Evolutionary conservation across 306 rosid species (phyloP), one percentile per base, ranked within the genome.

Genomic region (Senna tora): DNA sequence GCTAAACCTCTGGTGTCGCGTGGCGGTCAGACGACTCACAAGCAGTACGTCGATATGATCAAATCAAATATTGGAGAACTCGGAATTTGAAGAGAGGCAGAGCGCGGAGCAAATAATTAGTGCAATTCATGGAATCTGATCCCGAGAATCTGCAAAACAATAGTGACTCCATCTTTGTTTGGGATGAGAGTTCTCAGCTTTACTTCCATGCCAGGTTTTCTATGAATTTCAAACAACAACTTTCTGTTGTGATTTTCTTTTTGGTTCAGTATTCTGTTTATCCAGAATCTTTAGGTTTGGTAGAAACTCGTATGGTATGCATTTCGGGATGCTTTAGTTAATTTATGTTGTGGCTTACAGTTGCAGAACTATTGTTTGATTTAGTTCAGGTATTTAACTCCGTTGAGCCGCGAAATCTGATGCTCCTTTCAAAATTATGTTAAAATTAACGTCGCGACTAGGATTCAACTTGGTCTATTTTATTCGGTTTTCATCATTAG

Each of bases 191-290:
- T 2, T 89, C 94, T n/a, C 88, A 77, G 69, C 94, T 90, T 33
- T 89, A 84, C 79, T 90, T 85, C 74, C 97, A 88, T 74, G 85
- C 92, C 82, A 85, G 94, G 96, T 91, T 83, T 60, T n/a, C 32
- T 32, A 28, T 5, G 32, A 25, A 11, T 50, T 38, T 51, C 52
- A 12, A 16, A 65, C 74, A 10, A 33, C 19, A 15, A 8, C 46
- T 59, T 10, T 45, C 13, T 16, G 11, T 57, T 19, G 8, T 13
- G 12, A 43, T n/a, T 14, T 45, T 30, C 4, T 11, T 28, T 66
- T 32, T 21, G 5, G 33, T 47, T 65, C 28, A 5, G 10, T 55
- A 7, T 63, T 54, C 64, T 38, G 12, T 74, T 60, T 33, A 17
- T 36, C 3, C 3, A 6, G 2, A 4, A 20, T 16, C 41, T 38